Evolutionary conservation across 2,329 filamentous ascomycete species (phyloP).

Genomic region (Chrysoporthe puriensis): DNA sequence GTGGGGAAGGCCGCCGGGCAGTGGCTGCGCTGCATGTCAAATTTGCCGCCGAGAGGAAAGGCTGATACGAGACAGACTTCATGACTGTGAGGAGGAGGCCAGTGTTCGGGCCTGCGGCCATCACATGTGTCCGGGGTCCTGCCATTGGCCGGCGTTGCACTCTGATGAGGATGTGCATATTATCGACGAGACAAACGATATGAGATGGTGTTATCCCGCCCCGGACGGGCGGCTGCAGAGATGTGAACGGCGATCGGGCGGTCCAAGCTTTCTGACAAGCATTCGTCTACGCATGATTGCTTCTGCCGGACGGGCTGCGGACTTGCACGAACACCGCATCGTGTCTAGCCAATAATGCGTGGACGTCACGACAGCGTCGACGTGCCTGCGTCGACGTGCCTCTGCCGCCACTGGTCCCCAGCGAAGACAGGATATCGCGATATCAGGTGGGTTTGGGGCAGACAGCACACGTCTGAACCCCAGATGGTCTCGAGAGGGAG

Average conservation of each 20-base stretch:
- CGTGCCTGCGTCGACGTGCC: not conserved
- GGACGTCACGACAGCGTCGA: not conserved
- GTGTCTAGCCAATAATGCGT: constrained; percentile 19
- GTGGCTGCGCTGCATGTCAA: not conserved
- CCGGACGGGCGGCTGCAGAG: not conserved
- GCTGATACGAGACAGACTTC: constrained; percentile 24
- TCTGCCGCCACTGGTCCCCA: not conserved
- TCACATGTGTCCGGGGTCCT: not conserved
- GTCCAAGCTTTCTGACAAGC: constrained; percentile 5
- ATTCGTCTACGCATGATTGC: not conserved
- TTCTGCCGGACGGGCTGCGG: not conserved
- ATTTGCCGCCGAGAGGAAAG: not conserved
- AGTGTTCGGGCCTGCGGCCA: not conserved
- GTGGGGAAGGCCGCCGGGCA: not conserved
- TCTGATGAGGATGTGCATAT: not conserved
- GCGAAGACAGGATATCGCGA: not conserved
- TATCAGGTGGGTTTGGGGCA: not conserved
- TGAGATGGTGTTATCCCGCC: not conserved
- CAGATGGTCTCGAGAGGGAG: not conserved
- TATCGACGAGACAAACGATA: not conserved
- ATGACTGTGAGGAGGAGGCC: not conserved
- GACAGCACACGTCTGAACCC: not conserved
- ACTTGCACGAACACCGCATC: not conserved
- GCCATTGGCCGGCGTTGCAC: constrained; percentile 8
- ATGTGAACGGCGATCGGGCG: constrained; percentile 1